phyloP scores from a whole-genome alignment of 495 filamentous ascomycete species.

The Pseudotulostoma volvatum region DNA sequence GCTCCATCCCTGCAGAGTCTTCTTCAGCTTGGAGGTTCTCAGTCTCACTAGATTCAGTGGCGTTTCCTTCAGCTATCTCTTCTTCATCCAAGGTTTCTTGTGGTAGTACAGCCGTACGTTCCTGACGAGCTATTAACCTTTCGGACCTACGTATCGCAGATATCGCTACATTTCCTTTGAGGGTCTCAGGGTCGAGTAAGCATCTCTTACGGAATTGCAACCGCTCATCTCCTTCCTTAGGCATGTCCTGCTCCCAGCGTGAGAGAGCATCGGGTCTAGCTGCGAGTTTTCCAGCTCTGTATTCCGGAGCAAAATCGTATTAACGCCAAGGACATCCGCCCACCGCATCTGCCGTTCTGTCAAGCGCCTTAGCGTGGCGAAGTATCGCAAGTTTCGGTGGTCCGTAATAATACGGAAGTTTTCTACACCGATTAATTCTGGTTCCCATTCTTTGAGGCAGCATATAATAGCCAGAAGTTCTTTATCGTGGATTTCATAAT shows the following conservation, averaged over 20 bases:
- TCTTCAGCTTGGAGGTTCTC: neutral
- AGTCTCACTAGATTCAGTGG: neutral
- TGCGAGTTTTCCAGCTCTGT: neutral
- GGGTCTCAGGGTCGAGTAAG: neutral
- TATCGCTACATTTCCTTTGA: neutral
- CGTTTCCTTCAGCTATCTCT: neutral
- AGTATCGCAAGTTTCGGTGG: slow-evolving; percentile 17
- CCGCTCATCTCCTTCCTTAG: slow-evolving; percentile 5
- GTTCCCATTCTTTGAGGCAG: slow-evolving; percentile 15
- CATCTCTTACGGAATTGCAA: slow-evolving; percentile 6
- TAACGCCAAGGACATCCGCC: slow-evolving; percentile 3
- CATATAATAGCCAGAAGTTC: slow-evolving; percentile 20
- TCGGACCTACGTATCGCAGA: neutral
- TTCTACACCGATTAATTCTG: slow-evolving; percentile 9
- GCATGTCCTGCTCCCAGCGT: slow-evolving; percentile 1
- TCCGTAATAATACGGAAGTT: slow-evolving; percentile 15
- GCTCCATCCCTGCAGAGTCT: neutral
- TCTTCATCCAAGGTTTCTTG: neutral
- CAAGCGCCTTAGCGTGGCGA: slow-evolving; percentile 7
- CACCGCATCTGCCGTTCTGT: slow-evolving; percentile 9
- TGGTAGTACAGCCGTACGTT: neutral
- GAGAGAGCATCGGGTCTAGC: neutral
- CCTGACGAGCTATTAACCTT: neutral
- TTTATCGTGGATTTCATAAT: slow-evolving; percentile 19
- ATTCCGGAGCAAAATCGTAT: slow-evolving; percentile 1